Conservation (phyloP, 805 yeast species). For the Candida nonsorbophila region DNA sequence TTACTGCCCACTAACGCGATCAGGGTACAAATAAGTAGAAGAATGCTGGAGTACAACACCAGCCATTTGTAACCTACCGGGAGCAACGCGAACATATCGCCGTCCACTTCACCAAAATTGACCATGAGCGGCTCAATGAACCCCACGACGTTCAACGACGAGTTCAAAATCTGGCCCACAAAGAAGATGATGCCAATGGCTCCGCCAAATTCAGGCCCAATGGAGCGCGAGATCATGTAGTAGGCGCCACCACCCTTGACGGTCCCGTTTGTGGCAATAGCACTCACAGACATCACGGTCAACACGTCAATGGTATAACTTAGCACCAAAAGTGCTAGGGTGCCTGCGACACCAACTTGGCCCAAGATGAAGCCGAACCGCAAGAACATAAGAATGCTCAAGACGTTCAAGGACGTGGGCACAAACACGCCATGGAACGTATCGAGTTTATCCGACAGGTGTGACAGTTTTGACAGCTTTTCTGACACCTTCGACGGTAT, state of each 20-base stretch:
- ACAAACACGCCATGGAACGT: conserved; percentile 88
- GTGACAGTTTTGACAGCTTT: no score
- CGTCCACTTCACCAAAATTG: conserved; percentile 63
- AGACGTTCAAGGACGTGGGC: conserved; percentile 88
- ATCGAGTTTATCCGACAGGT: conserved; percentile 46
- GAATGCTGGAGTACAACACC: conserved; percentile 63
- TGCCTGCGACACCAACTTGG: conserved; percentile 85
- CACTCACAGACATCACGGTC: conserved; percentile 87
- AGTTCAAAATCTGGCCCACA: conserved; percentile 88
- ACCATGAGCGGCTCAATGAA: conserved; percentile 83
- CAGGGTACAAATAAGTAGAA: conserved; percentile 66
- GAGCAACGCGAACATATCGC: conserved; percentile 49
- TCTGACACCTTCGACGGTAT: no score
- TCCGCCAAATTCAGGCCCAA: conserved; percentile 98
- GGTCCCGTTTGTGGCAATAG: conserved; percentile 95
- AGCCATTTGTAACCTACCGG: conserved; percentile 71
- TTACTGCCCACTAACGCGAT: conserved; percentile 78
- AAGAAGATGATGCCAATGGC: conserved; percentile 93
- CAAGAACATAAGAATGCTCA: conserved; percentile 90
- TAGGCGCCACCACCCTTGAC: conserved; percentile 98
- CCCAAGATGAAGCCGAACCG: conserved; percentile 95
- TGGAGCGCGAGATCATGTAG: conserved; percentile 89
- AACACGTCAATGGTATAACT: conserved; percentile 78
- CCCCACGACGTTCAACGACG: conserved; percentile 93
- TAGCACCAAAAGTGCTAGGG: conserved; percentile 58